A percentile compares a stretch with the other conserved stretches of the same genome.
Conservation (phyloP, 1,139 yeast species). For the Magnusiomyces tetraspermus region DNA sequence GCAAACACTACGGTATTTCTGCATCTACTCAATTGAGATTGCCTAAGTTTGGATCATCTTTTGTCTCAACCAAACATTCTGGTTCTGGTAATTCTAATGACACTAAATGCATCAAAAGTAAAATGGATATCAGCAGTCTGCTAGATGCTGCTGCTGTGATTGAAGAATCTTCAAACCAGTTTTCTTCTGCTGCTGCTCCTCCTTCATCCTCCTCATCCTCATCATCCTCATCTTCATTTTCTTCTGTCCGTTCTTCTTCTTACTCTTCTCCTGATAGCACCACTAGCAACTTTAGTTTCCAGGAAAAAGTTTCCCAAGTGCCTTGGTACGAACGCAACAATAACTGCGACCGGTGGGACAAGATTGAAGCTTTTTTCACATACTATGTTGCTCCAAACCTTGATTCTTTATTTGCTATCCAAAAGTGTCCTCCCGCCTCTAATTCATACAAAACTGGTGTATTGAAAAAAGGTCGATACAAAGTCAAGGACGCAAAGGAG, state of each 20-base stretch:
- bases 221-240: background rate
- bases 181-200: background rate
- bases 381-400: constrained; percentile 8
- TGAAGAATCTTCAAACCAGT: too few species aligned
- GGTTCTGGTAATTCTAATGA: constrained; percentile 1
- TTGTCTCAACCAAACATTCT: background rate
- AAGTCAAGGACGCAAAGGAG: background rate
- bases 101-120: constrained; percentile 4
- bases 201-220: background rate
- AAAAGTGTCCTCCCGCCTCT: background rate
- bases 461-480: background rate
- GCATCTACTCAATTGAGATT: background rate
- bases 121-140: constrained; percentile 25
- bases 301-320: too few species aligned
- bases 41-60: background rate
- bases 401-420: constrained; percentile 5
- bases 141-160: constrained; percentile 26
- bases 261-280: background rate
- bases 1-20: background rate
- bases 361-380: constrained; percentile 9
- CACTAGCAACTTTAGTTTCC: too few species aligned
- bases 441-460: background rate
- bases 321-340: constrained; percentile 7
- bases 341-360: constrained; percentile 11
- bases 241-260: background rate